Percentiles rank a stretch among this genome's conserved stretches.
Evolutionary conservation across 805 yeast species (phyloP).

Genomic region (Cyberlindnera japonica): DNA sequence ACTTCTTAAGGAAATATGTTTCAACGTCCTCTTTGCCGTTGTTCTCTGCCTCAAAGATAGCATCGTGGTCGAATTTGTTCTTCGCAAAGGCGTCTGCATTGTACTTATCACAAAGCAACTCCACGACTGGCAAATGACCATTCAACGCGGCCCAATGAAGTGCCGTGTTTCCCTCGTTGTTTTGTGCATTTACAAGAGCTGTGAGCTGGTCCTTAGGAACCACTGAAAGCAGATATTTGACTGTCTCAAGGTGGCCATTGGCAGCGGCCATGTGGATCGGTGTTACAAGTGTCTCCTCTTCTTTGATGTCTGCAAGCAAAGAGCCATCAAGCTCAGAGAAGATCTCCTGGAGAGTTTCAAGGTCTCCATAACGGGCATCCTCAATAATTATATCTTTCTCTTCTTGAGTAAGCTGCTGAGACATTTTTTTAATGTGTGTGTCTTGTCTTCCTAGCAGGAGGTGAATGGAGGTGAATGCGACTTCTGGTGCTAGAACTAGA

Average conservation of each 20-base stretch:
- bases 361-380: slow-evolving; percentile 86
- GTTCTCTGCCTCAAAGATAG: slow-evolving; percentile 84
- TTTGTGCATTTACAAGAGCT: slow-evolving; percentile 47
- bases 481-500: no score
- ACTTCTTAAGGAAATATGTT: slow-evolving; percentile 69
- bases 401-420: slow-evolving; percentile 49
- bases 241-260: slow-evolving; percentile 78
- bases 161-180: slow-evolving; percentile 88
- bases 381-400: slow-evolving; percentile 78
- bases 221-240: slow-evolving; percentile 53
- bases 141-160: slow-evolving; percentile 94
- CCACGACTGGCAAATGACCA: slow-evolving; percentile 73
- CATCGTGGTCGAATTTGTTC: slow-evolving; percentile 75
- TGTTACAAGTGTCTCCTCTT: slow-evolving; percentile 62
- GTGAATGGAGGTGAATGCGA: background rate
- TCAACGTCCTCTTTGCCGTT: slow-evolving; percentile 74
- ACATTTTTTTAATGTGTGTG: slow-evolving; percentile 7
- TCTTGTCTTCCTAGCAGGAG: background rate
- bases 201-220: slow-evolving; percentile 43
- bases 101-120: slow-evolving; percentile 66
- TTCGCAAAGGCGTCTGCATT: slow-evolving; percentile 78
- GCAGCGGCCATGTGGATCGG: slow-evolving; percentile 95
- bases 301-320: slow-evolving; percentile 45
- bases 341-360: slow-evolving; percentile 66
- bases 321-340: slow-evolving; percentile 54